Conservation (phyloP, 108 stramenopile genomes). For the Schizochytrium sp. region DNA sequence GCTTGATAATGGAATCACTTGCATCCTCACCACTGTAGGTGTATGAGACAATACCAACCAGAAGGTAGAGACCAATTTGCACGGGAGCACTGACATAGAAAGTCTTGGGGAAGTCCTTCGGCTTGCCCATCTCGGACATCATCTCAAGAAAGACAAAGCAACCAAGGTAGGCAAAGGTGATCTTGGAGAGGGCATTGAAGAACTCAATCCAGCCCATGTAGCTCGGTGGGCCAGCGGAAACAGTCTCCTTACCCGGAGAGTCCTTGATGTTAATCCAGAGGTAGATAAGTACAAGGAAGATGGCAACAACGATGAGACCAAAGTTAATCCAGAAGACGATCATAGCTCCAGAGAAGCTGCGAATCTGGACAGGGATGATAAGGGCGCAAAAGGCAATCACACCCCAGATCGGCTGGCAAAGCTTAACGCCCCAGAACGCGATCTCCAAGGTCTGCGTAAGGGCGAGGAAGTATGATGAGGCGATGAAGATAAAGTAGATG, state of each 20-base stretch:
- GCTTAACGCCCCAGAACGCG: constrained; percentile 32
- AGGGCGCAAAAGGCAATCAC: constrained; percentile 17
- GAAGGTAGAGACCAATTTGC: constrained; percentile 5
- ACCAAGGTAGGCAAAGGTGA: constrained; percentile 29
- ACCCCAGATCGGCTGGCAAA: constrained; percentile 18
- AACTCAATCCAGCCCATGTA: neutral
- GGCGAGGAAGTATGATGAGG: constrained; percentile 7
- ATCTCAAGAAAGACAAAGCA: constrained; percentile 46
- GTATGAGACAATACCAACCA: constrained; percentile 23
- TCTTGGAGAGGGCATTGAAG: constrained; percentile 21
- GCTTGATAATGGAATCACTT: constrained; percentile 13
- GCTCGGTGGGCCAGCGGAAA: neutral
- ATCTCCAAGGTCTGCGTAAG: constrained; percentile 11
- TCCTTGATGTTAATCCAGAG: constrained; percentile 12
- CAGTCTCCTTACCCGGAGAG: neutral
- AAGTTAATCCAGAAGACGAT: constrained; percentile 48
- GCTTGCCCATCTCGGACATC: neutral
- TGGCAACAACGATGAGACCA: constrained; percentile 16
- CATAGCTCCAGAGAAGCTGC: neutral
- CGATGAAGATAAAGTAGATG: constrained; percentile 38
- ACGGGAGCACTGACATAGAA: neutral
- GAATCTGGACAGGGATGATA: neutral
- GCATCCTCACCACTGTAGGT: constrained; percentile 2
- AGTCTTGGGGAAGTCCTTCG: constrained; percentile 21
- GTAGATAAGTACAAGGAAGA: constrained; percentile 41